These are phyloP conservation scores for Thelephora ganbajun DNA, from an alignment of 768 basidiomycete species.

Conservation along the genomic window DNA sequence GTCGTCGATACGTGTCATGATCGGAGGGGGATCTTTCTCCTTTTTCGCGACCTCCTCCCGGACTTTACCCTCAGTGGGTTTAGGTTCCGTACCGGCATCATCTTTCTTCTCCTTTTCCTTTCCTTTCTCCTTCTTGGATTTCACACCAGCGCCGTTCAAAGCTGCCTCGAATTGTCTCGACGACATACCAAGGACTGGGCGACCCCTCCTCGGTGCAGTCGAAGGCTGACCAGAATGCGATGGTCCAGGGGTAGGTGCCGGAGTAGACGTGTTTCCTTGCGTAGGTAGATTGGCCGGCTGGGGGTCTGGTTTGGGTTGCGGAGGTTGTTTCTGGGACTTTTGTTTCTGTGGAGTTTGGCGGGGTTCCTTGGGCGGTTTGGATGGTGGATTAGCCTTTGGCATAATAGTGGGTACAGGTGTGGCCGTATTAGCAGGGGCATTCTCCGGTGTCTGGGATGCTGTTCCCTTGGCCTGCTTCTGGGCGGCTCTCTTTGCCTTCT, in stretches of 20 bases:
- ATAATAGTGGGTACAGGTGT: constrained; percentile 7
- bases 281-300: constrained; percentile 11
- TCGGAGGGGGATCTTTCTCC: not conserved
- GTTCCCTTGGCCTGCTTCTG: constrained; percentile 9
- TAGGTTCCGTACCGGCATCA: constrained; percentile 10
- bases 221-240: constrained; percentile 8
- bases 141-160: constrained; percentile 45
- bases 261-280: constrained; percentile 5
- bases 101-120: constrained; percentile 20
- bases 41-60: not conserved
- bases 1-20: too few relatives aligned
- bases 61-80: not conserved
- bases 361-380: constrained; percentile 5
- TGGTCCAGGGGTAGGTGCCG: constrained; percentile 5
- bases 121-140: constrained; percentile 20
- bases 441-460: not conserved
- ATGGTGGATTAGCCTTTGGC: not conserved
- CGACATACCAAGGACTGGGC: constrained; percentile 49
- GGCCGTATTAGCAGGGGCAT: not conserved
- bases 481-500: constrained; percentile 18
- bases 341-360: constrained; percentile 6
- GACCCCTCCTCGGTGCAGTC: constrained; percentile 25
- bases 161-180: constrained; percentile 65
- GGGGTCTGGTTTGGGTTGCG: constrained; percentile 6
- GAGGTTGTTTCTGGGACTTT: not conserved